Conservation (phyloP, 2,329 filamentous ascomycete species). For the Fusarium chuoi region DNA sequence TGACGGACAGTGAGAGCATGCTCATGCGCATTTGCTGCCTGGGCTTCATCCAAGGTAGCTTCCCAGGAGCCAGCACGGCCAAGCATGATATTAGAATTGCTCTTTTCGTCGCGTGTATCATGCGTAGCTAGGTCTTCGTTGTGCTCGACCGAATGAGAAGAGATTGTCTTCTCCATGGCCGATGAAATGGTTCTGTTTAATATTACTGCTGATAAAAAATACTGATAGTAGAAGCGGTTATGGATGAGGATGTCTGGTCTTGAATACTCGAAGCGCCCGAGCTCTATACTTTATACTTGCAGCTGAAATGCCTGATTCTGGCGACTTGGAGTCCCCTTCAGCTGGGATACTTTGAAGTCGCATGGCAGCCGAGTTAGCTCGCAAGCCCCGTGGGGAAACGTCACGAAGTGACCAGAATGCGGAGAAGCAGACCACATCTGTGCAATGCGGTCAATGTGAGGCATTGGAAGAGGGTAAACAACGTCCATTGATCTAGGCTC, state of each 20-base stretch:
- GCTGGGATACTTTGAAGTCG: background rate
- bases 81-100: accelerated
- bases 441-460: background rate
- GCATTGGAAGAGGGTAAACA: background rate
- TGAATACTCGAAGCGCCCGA: background rate
- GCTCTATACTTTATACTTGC: background rate
- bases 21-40: background rate
- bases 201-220: background rate
- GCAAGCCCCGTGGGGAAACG: background rate
- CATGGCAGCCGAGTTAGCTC: background rate
- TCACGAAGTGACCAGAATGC: background rate
- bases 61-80: background rate
- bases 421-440: background rate
- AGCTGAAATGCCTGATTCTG: background rate
- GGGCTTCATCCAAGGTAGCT: background rate
- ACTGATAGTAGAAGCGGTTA: background rate
- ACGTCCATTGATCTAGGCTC: background rate
- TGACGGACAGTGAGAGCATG: background rate
- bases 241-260: accelerated
- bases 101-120: background rate
- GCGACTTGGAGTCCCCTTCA: accelerated
- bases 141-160: background rate
- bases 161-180: background rate
- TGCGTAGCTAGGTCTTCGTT: background rate
- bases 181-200: accelerated